Evolutionary conservation across 164 flowering plant genomes (phyloP).

Genomic region (Kalanchoe fedtschenkoi): DNA sequence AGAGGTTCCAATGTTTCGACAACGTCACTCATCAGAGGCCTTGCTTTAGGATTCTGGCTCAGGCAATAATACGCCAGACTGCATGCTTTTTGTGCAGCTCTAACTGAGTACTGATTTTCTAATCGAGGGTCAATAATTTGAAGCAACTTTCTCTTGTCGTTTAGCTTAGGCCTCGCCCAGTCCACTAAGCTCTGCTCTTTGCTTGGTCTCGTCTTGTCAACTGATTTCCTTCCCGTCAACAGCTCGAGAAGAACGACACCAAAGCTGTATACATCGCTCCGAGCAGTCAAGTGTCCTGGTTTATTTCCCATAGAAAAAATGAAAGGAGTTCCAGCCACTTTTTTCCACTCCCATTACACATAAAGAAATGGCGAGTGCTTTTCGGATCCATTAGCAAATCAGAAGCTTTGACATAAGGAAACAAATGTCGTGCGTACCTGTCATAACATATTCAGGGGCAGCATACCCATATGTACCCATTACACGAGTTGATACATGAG

Average conservation of each 20-base stretch:
- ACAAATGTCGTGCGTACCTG: constrained; percentile 37
- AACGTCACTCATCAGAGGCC: constrained; percentile 95
- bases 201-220: constrained; percentile 87
- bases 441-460: constrained; percentile 96
- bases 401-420: neutral
- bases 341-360: neutral
- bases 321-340: neutral
- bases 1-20: constrained; percentile 92
- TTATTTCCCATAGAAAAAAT: constrained; percentile 4
- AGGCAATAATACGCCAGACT: constrained; percentile 93
- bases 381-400: neutral
- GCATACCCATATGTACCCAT: constrained; percentile 99
- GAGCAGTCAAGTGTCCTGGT: constrained; percentile 88
- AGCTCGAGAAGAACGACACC: constrained; percentile 94
- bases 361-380: neutral
- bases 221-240: constrained; percentile 77
- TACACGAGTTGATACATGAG: constrained; percentile 91
- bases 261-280: constrained; percentile 95
- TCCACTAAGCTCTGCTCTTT: constrained; percentile 92
- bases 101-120: constrained; percentile 75
- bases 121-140: constrained; percentile 87
- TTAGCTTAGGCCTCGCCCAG: constrained; percentile 93
- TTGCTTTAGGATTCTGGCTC: constrained; percentile 92
- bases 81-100: constrained; percentile 95
- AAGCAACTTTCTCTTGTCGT: constrained; percentile 78